phyloP scores from a whole-genome alignment of 2,329 filamentous ascomycete genomes.

The Talaromyces sp. region DNA sequence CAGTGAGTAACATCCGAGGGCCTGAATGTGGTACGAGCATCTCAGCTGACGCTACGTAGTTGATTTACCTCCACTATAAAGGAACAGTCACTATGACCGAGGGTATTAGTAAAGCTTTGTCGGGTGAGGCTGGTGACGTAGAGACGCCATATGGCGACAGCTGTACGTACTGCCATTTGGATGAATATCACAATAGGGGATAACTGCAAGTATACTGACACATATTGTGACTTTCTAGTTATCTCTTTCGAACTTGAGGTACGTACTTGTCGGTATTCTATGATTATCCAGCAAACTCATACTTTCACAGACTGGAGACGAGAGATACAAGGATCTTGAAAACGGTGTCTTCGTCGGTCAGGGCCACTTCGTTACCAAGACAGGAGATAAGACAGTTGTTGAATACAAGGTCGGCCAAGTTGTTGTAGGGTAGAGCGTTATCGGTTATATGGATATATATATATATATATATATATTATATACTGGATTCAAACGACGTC shows the following conservation, averaged over 20 bases:
- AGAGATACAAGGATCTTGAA: conserved; percentile 42
- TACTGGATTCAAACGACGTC: background rate
- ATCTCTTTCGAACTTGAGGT: conserved; percentile 39
- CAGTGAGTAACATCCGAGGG: conserved; percentile 28
- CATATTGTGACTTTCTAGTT: conserved; percentile 24
- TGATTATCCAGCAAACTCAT: background rate
- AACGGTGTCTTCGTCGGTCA: conserved; percentile 39
- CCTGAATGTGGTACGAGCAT: background rate
- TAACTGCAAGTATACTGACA: background rate
- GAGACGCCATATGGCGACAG: conserved; percentile 39
- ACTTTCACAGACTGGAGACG: conserved; percentile 37
- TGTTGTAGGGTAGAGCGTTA: conserved; percentile 21
- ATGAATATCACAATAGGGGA: background rate
- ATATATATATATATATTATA: background rate
- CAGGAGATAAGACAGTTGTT: conserved; percentile 36
- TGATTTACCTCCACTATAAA: conserved; percentile 42
- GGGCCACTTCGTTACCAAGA: conserved; percentile 39
- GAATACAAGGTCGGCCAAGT: conserved; percentile 45
- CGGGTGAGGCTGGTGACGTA: conserved; percentile 29
- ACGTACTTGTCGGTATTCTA: conserved; percentile 9
- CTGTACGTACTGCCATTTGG: conserved; percentile 30
- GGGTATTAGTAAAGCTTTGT: conserved; percentile 33
- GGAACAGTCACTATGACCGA: conserved; percentile 37
- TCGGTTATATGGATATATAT: background rate
- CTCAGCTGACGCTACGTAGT: conserved; percentile 20